Evolutionary conservation across 2,329 filamentous ascomycete species (phyloP).

Genomic region (Curvularia sp.): DNA sequence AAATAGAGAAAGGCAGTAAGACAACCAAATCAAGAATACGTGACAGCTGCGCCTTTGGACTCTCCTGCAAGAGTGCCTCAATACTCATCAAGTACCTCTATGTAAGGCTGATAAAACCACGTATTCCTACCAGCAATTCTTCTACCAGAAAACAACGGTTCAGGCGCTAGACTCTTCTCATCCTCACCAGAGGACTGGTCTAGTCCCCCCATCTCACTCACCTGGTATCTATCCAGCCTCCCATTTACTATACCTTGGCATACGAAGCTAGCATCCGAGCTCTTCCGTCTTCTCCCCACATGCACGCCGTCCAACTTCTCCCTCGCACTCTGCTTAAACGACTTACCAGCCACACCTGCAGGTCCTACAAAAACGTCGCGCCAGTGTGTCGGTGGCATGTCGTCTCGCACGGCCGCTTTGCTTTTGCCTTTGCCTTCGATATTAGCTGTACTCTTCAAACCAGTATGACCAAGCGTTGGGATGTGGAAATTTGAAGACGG

Average conservation of each 20-base stretch:
- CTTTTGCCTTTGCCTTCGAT: background rate
- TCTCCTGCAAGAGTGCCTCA: background rate
- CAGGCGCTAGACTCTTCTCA: constrained; percentile 9
- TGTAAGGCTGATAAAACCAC: constrained; percentile 26
- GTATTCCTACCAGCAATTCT: constrained; percentile 15
- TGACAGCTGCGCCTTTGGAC: background rate
- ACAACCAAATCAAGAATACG: background rate
- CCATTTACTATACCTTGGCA: constrained; percentile 29
- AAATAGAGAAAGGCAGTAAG: background rate
- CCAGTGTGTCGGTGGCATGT: constrained; percentile 19
- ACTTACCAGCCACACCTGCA: constrained; percentile 3
- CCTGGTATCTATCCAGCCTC: constrained; percentile 7
- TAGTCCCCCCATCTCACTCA: background rate
- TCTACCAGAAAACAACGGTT: constrained; percentile 17
- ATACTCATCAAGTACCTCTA: constrained; percentile 28
- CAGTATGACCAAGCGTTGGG: background rate
- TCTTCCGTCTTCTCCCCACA: constrained; percentile 18
- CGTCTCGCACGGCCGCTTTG: constrained; percentile 3
- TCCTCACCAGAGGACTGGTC: background rate
- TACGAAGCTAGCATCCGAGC: constrained; percentile 31
- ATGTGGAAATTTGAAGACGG: background rate
- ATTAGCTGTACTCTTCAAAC: background rate
- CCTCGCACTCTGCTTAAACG: constrained; percentile 7
- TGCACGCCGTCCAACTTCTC: constrained; percentile 6
- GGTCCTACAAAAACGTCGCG: constrained; percentile 15